Conservation (phyloP, 176 grass and related monocot species). For the Puya raimondii region DNA sequence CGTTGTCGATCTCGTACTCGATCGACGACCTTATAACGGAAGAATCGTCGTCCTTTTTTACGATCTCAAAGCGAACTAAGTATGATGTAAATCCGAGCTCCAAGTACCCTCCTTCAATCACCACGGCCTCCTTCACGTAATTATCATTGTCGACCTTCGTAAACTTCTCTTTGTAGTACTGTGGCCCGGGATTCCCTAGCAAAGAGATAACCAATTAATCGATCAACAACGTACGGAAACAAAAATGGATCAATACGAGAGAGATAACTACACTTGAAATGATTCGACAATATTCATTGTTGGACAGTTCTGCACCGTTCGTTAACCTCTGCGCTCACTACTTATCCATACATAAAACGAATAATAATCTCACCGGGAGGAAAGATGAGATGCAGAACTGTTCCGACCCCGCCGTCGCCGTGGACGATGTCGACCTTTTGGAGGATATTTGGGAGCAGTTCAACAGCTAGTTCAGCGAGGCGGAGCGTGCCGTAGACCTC, state of each 20-base stretch:
- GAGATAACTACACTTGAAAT: too few relatives aligned
- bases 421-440: conserved; percentile 21
- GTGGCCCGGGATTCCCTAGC: background rate
- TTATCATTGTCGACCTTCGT: conserved; percentile 21
- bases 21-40: conserved; percentile 19
- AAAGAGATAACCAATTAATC: background rate
- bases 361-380: conserved; percentile 13
- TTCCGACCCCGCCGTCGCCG: conserved; percentile 32
- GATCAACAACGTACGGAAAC: background rate
- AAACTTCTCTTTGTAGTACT: conserved; percentile 29
- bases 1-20: conserved; percentile 26
- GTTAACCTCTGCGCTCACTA: too few relatives aligned
- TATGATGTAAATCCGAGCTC: conserved; percentile 20
- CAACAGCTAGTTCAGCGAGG: background rate
- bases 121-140: conserved; percentile 24
- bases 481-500: conserved; percentile 7
- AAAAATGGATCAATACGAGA: background rate
- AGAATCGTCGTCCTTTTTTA: conserved; percentile 4
- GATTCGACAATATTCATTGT: too few relatives aligned
- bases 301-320: too few relatives aligned
- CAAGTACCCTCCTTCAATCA: conserved; percentile 12
- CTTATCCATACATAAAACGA: too few relatives aligned
- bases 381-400: conserved; percentile 14
- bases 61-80: conserved; percentile 20
- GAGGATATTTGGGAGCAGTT: conserved; percentile 16